A percentile compares a stretch with the other conserved stretches of the same genome.
Evolutionary conservation across 1,284 basidiomycete species (phyloP).

Genomic region (Cryptococcus sp.): DNA sequence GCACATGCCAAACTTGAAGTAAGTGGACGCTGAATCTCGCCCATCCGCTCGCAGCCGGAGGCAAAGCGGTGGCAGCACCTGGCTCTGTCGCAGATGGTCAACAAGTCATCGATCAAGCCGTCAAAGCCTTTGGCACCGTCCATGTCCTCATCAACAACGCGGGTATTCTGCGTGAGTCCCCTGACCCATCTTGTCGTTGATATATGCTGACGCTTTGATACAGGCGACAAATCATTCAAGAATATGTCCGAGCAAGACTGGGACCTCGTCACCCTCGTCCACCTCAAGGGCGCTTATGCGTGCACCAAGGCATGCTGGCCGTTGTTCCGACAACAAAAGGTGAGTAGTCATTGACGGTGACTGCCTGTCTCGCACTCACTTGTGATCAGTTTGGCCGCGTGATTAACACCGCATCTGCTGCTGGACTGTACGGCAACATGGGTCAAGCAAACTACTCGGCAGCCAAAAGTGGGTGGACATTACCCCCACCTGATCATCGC

Average conservation of each 20-base stretch:
- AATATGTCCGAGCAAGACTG: constrained; percentile 87
- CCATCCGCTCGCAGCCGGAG: constrained; percentile 64
- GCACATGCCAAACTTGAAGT: background rate
- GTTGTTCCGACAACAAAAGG: constrained; percentile 87
- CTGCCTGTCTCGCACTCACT: background rate
- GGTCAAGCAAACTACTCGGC: constrained; percentile 84
- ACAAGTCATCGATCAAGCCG: constrained; percentile 78
- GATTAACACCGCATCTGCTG: constrained; percentile 81
- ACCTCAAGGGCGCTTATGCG: constrained; percentile 92
- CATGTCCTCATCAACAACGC: constrained; percentile 93
- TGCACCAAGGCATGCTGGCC: constrained; percentile 98
- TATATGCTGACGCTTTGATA: background rate
- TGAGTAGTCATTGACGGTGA: constrained; percentile 14
- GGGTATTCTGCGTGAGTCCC: constrained; percentile 75
- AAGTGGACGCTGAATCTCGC: background rate
- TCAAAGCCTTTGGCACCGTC: constrained; percentile 83
- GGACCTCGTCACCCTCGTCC: constrained; percentile 84
- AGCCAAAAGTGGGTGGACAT: constrained; percentile 51
- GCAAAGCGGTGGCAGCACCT: constrained; percentile 81
- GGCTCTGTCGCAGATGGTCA: constrained; percentile 87
- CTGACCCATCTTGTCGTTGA: no score
- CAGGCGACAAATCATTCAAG: constrained; percentile 67
- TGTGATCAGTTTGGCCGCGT: constrained; percentile 71
- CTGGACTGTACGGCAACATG: constrained; percentile 73
- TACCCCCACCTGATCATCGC: background rate